Percentiles rank a stretch among this genome's conserved stretches.
These are phyloP conservation scores for Colletotrichum tabaci DNA, from an alignment of 2,329 filamentous ascomycete species.

Conservation along the genomic window DNA sequence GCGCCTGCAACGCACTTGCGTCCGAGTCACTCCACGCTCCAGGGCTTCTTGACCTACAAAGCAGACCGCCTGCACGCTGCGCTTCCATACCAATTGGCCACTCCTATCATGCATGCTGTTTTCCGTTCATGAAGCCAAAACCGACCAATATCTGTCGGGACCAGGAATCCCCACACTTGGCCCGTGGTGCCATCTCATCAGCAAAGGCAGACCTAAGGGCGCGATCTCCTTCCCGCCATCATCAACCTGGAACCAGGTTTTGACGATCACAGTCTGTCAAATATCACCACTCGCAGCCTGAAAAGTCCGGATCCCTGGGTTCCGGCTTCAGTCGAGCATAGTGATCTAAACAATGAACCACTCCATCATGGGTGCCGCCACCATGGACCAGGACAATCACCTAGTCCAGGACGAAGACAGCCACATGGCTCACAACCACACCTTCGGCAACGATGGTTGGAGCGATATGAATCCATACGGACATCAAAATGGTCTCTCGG, in stretches of 20 bases:
- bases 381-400: conserved; percentile 63
- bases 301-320: conserved; percentile 12
- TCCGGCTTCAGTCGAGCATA: conserved; percentile 15
- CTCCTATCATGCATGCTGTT: conserved; percentile 64
- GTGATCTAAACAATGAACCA: conserved; percentile 59
- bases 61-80: conserved; percentile 52
- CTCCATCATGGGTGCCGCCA: conserved; percentile 60
- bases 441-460: conserved; percentile 66
- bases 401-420: conserved; percentile 57
- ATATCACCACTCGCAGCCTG: conserved; percentile 16
- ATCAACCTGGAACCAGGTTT: conserved; percentile 35
- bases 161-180: conserved; percentile 49
- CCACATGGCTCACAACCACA: conserved; percentile 53
- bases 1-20: conserved; percentile 42
- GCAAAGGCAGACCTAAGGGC: conserved; percentile 32
- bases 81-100: conserved; percentile 56
- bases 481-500: conserved; percentile 75
- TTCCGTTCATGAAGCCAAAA: conserved; percentile 60
- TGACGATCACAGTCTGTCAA: conserved; percentile 22
- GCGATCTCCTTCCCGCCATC: conserved; percentile 36
- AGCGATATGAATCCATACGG: conserved; percentile 74
- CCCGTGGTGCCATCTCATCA: conserved; percentile 42
- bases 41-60: conserved; percentile 53
- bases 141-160: conserved; percentile 50
- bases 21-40: conserved; percentile 50